Evolutionary conservation across 2,329 filamentous ascomycete genomes (phyloP), one percentile per base, ranked within the genome.

Genomic region (Fusarium sp.): DNA sequence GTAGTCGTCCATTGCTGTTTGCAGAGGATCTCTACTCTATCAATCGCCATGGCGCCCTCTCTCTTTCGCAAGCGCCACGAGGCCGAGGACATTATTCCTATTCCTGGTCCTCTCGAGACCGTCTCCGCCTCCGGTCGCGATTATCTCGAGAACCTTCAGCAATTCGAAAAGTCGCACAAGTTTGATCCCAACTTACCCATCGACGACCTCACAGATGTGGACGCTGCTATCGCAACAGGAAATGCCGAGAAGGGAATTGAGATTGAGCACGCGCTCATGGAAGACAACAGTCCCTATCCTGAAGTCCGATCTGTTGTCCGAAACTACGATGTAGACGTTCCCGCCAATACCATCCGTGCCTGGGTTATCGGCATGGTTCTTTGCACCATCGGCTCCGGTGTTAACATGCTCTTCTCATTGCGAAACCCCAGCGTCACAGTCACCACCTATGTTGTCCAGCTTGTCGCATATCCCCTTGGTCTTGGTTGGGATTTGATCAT

Each of bases 251-350:
- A 86, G 75, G 86, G 85, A 56, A 77, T 86, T 50, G 83, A 84
- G 62, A 83, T 89, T 69, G 86, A 89, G 71, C 83, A 86, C 70
- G 85, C 86, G 46, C 78, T 86, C 60, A 81, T 89, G 72, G 83
- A 89, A 74, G 88, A 91, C 59, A 88, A 91, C 76, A 91, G 88
- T 47, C 89, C 89, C 4, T 91, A 91, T 73, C 87, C 88, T 37
- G 88, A 91, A 79, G 89, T 91, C 56, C 86, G 89, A 70, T 86
- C 88, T 28, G 86, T 89, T 18, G 89, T 91, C 18, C 82, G 86
- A 63, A 91, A 90, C 75, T 84, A 85, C 74, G 89, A 91, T 71
- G 84, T 89, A 69, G 88, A 90, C 70, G 80, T 90, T 26, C 86
- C 88, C n/a, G 83, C 83, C 70, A 90, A 89, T 75, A 90, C 88